Conservation (phyloP, 768 basidiomycete genomes). For the Leccinum incarnatum region DNA sequence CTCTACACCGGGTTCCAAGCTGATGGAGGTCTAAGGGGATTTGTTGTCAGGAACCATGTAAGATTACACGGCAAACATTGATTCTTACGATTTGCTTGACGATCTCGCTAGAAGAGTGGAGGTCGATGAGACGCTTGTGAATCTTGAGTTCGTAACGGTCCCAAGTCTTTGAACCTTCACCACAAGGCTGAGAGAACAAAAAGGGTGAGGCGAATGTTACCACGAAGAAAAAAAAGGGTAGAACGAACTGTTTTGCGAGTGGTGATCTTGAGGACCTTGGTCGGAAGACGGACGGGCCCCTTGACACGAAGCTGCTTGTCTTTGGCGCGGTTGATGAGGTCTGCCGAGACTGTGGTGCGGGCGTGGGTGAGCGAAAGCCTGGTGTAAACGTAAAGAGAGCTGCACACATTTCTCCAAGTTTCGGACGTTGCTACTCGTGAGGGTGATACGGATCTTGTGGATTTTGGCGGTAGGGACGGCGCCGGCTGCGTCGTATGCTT, state of each 20-base stretch:
- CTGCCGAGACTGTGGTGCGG: conserved; percentile 70
- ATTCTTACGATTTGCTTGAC: conserved; percentile 97
- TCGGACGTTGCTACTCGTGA: conserved; percentile 96
- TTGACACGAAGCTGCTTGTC: conserved; percentile 99
- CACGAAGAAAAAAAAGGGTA: background rate
- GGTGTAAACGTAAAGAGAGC: background rate
- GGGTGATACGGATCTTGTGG: conserved; percentile 99
- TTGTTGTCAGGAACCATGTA: conserved; percentile 1
- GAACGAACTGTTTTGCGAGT: conserved; percentile 94
- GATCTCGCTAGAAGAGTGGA: conserved; percentile 97
- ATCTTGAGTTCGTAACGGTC: conserved; percentile 99
- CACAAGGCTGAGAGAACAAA: conserved; percentile 70
- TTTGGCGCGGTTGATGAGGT: conserved; percentile 98
- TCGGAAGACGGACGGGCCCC: conserved; percentile 97
- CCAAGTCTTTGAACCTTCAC: conserved; percentile 99
- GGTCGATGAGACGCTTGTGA: conserved; percentile 99
- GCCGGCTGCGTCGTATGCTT: conserved; percentile 95
- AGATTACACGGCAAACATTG: background rate
- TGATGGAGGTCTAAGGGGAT: conserved; percentile 82
- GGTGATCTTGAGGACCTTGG: conserved; percentile 98
- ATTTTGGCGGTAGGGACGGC: conserved; percentile 86
- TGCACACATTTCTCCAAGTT: conserved; percentile 95
- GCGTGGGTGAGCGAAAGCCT: background rate
- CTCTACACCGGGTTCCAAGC: conserved; percentile 98
- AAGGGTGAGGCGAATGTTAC: background rate